Percentiles rank a stretch among this genome's conserved stretches.
Conservation (phyloP, 352 stramenopile genomes). For the Pythium scleroteichum region DNA sequence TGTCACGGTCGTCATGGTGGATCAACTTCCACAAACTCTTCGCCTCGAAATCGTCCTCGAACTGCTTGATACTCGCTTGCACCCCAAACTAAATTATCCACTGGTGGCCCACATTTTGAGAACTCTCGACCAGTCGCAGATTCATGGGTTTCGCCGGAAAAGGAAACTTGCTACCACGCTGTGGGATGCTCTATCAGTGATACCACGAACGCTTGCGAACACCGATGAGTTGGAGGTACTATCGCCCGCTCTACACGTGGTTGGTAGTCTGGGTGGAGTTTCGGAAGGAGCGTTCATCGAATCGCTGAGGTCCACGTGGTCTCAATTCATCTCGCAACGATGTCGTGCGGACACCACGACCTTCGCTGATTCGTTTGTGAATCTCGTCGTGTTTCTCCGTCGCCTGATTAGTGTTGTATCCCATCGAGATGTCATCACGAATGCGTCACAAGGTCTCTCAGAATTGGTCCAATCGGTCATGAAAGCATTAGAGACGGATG, state of each 20-base stretch:
- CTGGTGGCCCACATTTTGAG: slow-evolving; percentile 6
- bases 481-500: too few species aligned
- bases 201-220: neutral
- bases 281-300: slow-evolving; percentile 6
- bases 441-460: too few species aligned
- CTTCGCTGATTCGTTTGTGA: neutral
- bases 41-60: slow-evolving; percentile 11
- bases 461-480: too few species aligned
- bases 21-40: slow-evolving; percentile 3
- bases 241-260: slow-evolving; percentile 19
- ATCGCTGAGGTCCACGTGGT: slow-evolving; percentile 4
- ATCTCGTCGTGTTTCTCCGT: slow-evolving; percentile 6
- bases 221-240: slow-evolving; percentile 1
- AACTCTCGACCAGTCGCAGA: slow-evolving; percentile 7
- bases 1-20: neutral
- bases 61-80: neutral
- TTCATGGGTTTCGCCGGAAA: neutral
- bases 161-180: neutral
- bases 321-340: neutral
- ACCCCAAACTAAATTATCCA: neutral
- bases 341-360: too few species aligned
- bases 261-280: slow-evolving; percentile 15
- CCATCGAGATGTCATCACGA: too few species aligned
- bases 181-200: slow-evolving; percentile 3
- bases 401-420: neutral